phyloP scores from a whole-genome alignment of 2,329 filamentous ascomycete species.

The Penicillium concentricum region DNA sequence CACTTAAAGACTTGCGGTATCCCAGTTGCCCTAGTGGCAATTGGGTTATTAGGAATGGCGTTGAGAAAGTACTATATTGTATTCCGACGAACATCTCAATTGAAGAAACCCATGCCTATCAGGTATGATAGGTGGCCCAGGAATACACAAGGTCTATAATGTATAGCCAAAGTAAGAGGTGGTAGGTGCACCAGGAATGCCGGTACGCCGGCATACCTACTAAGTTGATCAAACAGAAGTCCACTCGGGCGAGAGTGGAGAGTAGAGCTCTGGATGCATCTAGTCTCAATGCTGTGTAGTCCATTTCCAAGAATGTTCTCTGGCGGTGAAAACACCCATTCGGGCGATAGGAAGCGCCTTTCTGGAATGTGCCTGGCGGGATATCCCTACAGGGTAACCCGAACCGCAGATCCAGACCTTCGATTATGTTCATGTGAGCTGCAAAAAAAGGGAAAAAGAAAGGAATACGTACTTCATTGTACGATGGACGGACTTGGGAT shows the following conservation, averaged over 20 bases:
- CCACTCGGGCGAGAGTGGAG: conserved; percentile 12
- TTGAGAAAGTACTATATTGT: neutral
- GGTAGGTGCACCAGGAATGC: conserved; percentile 7
- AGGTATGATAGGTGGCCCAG: no score
- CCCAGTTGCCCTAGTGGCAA: neutral
- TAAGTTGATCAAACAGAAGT: neutral
- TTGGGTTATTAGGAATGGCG: neutral
- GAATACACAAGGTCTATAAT: neutral
- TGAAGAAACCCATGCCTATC: no score
- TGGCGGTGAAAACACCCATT: conserved; percentile 8
- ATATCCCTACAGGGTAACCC: conserved; percentile 35
- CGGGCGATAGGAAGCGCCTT: conserved; percentile 16
- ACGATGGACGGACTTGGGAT: neutral
- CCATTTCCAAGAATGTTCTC: conserved; percentile 7
- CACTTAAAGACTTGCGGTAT: conserved; percentile 7
- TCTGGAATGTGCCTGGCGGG: conserved; percentile 22
- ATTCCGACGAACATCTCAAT: neutral
- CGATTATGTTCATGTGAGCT: conserved; percentile 34
- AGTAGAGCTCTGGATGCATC: neutral
- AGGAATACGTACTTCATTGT: neutral
- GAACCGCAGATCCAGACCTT: conserved; percentile 27
- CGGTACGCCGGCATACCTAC: conserved; percentile 9
- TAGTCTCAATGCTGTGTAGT: neutral
- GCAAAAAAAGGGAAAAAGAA: conserved; percentile 15
- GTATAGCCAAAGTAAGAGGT: conserved; percentile 5